These are phyloP conservation scores for Exophiala viscosa DNA, from an alignment of 2,329 filamentous ascomycete genomes.

Conservation along the genomic window DNA sequence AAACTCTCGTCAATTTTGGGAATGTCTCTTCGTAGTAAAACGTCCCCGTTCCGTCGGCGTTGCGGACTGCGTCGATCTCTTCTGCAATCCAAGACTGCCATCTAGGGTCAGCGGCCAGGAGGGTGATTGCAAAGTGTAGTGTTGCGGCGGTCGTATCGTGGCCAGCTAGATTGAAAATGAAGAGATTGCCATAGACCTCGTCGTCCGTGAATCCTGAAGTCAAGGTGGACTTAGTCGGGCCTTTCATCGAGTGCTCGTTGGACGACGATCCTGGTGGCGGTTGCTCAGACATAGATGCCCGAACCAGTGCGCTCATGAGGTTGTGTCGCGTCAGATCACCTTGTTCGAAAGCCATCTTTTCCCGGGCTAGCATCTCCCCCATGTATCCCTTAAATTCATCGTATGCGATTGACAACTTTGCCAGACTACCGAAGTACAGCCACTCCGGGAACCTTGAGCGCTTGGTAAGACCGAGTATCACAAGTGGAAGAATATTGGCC, in stretches of 20 bases:
- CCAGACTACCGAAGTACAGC: slow-evolving; percentile 14
- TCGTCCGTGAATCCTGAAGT: slow-evolving; percentile 33
- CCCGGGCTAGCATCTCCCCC: slow-evolving; percentile 18
- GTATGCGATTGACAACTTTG: slow-evolving; percentile 5
- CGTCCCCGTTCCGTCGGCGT: slow-evolving; percentile 23
- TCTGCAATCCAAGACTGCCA: slow-evolving; percentile 24
- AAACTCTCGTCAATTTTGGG: slow-evolving; percentile 42
- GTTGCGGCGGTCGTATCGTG: slow-evolving; percentile 32
- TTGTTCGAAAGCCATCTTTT: slow-evolving; percentile 16
- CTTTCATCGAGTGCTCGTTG: neutral
- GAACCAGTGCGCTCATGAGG: slow-evolving; percentile 34
- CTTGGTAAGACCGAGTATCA: slow-evolving; percentile 14
- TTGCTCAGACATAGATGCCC: slow-evolving; percentile 32
- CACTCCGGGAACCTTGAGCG: slow-evolving; percentile 11
- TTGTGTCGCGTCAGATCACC: slow-evolving; percentile 18
- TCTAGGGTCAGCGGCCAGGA: slow-evolving; percentile 23
- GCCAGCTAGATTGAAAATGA: slow-evolving; percentile 46
- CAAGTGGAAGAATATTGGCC: slow-evolving; percentile 15
- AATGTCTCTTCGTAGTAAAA: slow-evolving; percentile 45
- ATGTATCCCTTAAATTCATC: slow-evolving; percentile 31
- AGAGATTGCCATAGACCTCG: slow-evolving; percentile 46
- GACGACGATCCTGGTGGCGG: too few relatives aligned
- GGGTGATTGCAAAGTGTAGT: slow-evolving; percentile 22
- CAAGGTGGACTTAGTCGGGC: neutral
- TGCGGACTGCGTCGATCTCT: slow-evolving; percentile 22